A percentile compares a stretch with the other conserved stretches of the same genome.
Evolutionary conservation across 768 basidiomycete genomes (phyloP).

Genomic region (Pisolithus albus): DNA sequence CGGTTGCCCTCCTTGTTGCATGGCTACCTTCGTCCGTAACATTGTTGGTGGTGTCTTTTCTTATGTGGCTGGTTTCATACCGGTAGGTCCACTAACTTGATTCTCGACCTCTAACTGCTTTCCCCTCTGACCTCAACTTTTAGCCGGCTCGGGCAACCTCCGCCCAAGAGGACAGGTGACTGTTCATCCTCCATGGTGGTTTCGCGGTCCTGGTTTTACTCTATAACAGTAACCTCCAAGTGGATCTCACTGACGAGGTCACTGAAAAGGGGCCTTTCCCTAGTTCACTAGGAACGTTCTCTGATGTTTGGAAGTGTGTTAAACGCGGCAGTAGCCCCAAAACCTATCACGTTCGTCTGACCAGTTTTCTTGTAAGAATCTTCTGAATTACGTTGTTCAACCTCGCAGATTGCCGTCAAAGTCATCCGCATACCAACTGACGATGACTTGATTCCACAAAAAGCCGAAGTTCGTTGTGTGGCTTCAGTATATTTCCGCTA

Average conservation of each 20-base stretch:
- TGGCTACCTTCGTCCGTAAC: too few relatives aligned
- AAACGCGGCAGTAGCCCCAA: neutral
- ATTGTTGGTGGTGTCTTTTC: too few relatives aligned
- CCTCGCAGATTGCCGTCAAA: conserved; percentile 4
- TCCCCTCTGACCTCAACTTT: too few relatives aligned
- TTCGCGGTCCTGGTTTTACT: too few relatives aligned
- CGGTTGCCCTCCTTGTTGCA: too few relatives aligned
- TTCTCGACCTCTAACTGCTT: too few relatives aligned
- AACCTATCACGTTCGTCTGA: neutral
- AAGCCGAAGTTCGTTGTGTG: neutral
- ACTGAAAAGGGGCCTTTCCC: neutral
- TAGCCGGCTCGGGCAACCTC: too few relatives aligned
- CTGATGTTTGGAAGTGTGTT: conserved; percentile 5
- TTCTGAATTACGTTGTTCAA: neutral
- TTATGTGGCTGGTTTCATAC: too few relatives aligned
- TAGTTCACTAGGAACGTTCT: neutral
- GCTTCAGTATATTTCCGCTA: neutral
- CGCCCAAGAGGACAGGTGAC: too few relatives aligned
- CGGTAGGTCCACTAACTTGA: too few relatives aligned
- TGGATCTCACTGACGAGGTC: conserved; percentile 4
- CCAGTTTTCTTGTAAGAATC: neutral
- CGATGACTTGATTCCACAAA: neutral
- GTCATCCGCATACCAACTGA: neutral
- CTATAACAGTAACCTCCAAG: neutral
- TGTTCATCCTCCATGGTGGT: neutral